These are phyloP conservation scores for Hypoxylon trugodes DNA, from an alignment of 495 filamentous ascomycete genomes.

Conservation along the genomic window DNA sequence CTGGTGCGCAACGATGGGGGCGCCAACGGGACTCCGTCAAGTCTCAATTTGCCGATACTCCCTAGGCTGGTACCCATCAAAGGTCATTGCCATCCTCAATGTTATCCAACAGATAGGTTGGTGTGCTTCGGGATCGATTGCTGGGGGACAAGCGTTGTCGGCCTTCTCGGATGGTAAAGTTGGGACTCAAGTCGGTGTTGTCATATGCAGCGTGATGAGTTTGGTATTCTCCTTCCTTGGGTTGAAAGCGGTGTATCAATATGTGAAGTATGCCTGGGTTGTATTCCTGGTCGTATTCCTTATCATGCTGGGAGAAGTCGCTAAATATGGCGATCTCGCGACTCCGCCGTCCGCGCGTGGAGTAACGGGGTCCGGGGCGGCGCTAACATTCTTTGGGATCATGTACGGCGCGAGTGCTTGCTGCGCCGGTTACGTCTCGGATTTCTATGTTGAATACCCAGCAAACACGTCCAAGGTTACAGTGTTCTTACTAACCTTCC, in stretches of 20 bases:
- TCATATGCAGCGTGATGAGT: slow-evolving; percentile 54
- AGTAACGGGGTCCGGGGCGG: slow-evolving; percentile 53
- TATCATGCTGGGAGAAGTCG: slow-evolving; percentile 64
- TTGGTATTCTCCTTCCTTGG: slow-evolving; percentile 58
- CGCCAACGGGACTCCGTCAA: slow-evolving; percentile 61
- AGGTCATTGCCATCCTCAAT: slow-evolving; percentile 60
- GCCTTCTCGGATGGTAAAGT: slow-evolving; percentile 59
- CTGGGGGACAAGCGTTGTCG: slow-evolving; percentile 59
- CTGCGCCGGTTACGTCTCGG: slow-evolving; percentile 67
- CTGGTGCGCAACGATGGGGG: slow-evolving; percentile 60
- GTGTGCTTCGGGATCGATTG: slow-evolving; percentile 55
- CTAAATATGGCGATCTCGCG: slow-evolving; percentile 54
- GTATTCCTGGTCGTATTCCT: slow-evolving; percentile 66
- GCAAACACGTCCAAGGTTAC: slow-evolving; percentile 58
- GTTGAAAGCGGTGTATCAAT: slow-evolving; percentile 53
- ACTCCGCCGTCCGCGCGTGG: slow-evolving; percentile 48
- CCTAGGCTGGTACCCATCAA: slow-evolving; percentile 64
- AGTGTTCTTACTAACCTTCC: slow-evolving; percentile 59
- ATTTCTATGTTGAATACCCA: slow-evolving; percentile 71
- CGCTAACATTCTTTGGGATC: slow-evolving; percentile 62
- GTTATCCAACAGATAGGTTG: slow-evolving; percentile 60
- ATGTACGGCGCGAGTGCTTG: slow-evolving; percentile 67
- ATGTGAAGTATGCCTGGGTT: slow-evolving; percentile 56
- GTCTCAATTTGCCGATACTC: slow-evolving; percentile 63
- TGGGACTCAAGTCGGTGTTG: slow-evolving; percentile 56